Evolutionary conservation across 2,329 filamentous ascomycete genomes (phyloP).

Genomic region (Trichoderma arundinaceum): DNA sequence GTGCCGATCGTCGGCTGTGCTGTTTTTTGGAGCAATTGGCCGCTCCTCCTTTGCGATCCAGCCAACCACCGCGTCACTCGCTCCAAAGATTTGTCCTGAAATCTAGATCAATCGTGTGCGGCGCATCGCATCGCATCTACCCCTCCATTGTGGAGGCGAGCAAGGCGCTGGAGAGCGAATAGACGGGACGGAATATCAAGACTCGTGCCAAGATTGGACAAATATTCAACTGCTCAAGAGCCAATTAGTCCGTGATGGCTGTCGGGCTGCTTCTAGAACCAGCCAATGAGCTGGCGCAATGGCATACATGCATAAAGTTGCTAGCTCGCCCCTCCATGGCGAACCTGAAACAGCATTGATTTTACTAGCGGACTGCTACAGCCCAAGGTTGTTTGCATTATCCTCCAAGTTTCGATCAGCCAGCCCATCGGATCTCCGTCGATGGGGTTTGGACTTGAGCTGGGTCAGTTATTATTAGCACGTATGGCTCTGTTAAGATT

Average conservation of each 20-base stretch:
- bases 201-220: conserved; percentile 23
- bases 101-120: conserved; percentile 22
- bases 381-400: conserved; percentile 7
- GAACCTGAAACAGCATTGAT: conserved; percentile 32
- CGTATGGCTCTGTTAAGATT: not conserved
- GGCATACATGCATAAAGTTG: conserved; percentile 4
- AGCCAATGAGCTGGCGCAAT: conserved; percentile 15
- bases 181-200: conserved; percentile 1
- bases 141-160: conserved; percentile 15
- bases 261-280: conserved; percentile 4
- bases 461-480: conserved; percentile 2
- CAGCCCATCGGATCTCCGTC: not conserved
- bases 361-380: conserved; percentile 19
- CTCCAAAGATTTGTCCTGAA: not conserved
- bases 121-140: conserved; percentile 3
- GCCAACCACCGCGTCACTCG: not conserved
- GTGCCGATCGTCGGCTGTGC: conserved; percentile 12
- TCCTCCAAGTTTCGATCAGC: conserved; percentile 13
- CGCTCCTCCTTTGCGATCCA: conserved; percentile 9
- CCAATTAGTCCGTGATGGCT: conserved; percentile 19
- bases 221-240: conserved; percentile 15
- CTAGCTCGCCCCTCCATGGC: conserved; percentile 27
- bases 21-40: conserved; percentile 1
- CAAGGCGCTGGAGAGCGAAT: conserved; percentile 3
- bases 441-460: not conserved